A percentile compares a stretch with the other conserved stretches of the same genome.
Evolutionary conservation across 257 asterid genomes (phyloP).

Genomic region (Echites panduratus): DNA sequence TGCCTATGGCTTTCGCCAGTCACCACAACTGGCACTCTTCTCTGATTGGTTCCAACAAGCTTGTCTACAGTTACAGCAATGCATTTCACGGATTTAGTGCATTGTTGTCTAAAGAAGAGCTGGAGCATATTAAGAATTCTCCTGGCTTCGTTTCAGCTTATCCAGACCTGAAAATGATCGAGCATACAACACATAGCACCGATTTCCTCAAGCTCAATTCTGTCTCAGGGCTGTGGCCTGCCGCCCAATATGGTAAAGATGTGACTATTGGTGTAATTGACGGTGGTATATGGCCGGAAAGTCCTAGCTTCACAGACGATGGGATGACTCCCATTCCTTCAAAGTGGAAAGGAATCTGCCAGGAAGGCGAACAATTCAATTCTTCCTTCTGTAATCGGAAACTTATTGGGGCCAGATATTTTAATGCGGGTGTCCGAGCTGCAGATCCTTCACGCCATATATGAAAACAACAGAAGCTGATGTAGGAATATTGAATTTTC

Average conservation of each 20-base stretch:
- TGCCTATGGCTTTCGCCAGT: constrained; percentile 19
- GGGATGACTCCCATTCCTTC: constrained; percentile 25
- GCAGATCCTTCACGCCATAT: constrained; percentile 17
- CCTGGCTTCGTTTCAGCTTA: constrained; percentile 16
- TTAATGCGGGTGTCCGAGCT: constrained; percentile 42
- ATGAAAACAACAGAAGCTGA: too few species aligned
- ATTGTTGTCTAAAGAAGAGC: constrained; percentile 25
- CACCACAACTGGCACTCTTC: neutral
- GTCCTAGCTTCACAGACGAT: neutral
- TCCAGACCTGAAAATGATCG: neutral
- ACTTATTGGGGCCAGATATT: constrained; percentile 41
- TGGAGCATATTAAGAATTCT: constrained; percentile 19
- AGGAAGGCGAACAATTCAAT: constrained; percentile 27
- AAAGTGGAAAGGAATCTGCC: constrained; percentile 44
- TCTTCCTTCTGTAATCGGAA: constrained; percentile 43
- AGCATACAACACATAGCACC: constrained; percentile 44
- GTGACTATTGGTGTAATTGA: neutral
- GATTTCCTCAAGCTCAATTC: constrained; percentile 42
- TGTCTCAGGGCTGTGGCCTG: constrained; percentile 41
- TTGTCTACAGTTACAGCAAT: constrained; percentile 32
- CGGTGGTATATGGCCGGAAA: neutral
- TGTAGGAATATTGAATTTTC: too few species aligned
- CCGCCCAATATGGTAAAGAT: constrained; percentile 30
- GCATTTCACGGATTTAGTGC: constrained; percentile 44
- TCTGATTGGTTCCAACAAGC: neutral